Evolutionary conservation across 2,329 filamentous ascomycete genomes (phyloP).

Genomic region (Hymenoscyphus infarciens): DNA sequence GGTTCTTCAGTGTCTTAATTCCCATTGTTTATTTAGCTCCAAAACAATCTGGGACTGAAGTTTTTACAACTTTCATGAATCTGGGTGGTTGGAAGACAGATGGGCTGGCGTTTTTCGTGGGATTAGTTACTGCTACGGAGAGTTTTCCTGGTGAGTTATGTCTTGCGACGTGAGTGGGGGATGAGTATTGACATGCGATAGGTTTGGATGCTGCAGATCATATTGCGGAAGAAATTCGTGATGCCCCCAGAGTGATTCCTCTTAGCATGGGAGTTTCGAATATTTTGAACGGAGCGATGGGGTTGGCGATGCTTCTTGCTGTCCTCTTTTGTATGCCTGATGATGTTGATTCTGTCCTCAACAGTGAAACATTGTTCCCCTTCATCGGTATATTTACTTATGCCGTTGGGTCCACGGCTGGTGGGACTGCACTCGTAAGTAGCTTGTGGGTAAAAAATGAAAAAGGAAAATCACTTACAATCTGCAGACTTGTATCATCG

Average conservation of each 20-base stretch:
- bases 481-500: neutral
- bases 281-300: conserved; percentile 12
- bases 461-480: neutral
- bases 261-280: conserved; percentile 11
- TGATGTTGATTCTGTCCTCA: neutral
- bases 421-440: neutral
- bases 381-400: neutral
- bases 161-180: neutral
- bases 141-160: neutral
- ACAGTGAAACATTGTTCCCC: neutral
- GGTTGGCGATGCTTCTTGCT: conserved; percentile 15
- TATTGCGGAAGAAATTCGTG: conserved; percentile 14
- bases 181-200: neutral
- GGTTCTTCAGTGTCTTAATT: neutral
- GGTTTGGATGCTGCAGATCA: neutral
- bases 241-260: conserved; percentile 12
- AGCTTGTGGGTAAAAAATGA: neutral
- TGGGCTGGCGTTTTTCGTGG: neutral
- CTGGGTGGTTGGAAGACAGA: neutral
- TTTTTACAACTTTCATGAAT: neutral
- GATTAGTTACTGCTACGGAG: neutral
- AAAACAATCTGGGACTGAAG: neutral
- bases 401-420: neutral
- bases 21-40: neutral
- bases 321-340: conserved; percentile 12